Evolutionary conservation across 495 filamentous ascomycete genomes (phyloP), one percentile per base, ranked within the genome.

Genomic region (Thermothielavioides terrestris): DNA sequence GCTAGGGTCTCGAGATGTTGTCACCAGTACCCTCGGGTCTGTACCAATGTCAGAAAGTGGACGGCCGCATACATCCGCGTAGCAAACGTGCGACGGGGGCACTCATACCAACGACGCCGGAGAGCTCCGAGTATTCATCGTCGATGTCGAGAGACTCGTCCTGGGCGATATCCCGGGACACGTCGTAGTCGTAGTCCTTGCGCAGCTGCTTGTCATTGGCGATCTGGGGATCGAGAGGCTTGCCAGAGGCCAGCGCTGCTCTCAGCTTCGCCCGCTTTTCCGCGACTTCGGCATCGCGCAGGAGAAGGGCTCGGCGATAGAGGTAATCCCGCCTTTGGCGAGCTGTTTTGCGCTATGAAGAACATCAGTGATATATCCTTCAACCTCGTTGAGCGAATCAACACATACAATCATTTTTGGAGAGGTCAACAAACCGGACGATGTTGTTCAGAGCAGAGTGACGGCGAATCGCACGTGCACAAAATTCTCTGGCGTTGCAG

Each of bases 291-390:
- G 92, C 92, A 73, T 95, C 85, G 52, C 85, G 85, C 40, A 99
- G 83, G 17, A 86, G 57, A 9, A 74, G 54, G 2, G 73, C 73
- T 42, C 61, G 73, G 36, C 92, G 85, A 66, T 96, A 95, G 60
- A 99, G 85, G 68, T 96, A 99, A 61, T 99, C 92, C 38, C 91
- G 79, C 57, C 92, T 80, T 68, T 90, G 82, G 52, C 89, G 83
- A 55, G 84, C 81, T 81, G 91, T 85, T 76, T 79, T 80, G 58
- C 77, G 72, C 73, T 78, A 44, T 25, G 40, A 34, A 41, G 3
- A 43, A n/a, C 1, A 27, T 44, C 15, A 56, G 31, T 39, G 34
- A 40, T 0, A 22, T 38, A 18, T 14, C 20, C 2, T 11, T 1
- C 12, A 18, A 23, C 8, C n/a, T n/a, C n/a, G 2, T 8, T 0